Conservation (phyloP, 805 yeast species). For the Candida methanosorbosa region DNA sequence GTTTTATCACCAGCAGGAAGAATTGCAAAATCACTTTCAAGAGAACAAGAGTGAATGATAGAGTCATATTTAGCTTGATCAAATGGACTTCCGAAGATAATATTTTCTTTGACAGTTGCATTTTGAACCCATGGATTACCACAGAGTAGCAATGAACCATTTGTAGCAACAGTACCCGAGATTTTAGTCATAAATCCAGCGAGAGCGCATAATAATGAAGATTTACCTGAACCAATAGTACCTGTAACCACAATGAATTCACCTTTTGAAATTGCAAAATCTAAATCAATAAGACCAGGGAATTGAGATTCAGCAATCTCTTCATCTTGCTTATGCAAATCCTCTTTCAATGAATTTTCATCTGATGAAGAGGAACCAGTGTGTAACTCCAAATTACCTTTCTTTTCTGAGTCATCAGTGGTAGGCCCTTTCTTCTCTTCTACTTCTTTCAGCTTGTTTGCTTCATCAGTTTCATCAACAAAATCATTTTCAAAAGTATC, state of each 20-base stretch:
- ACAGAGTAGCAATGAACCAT: constrained; percentile 45
- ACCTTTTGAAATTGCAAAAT: constrained; percentile 43
- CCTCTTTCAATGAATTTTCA: constrained; percentile 8
- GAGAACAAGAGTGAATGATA: constrained; percentile 57
- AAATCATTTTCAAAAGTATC: constrained; percentile 35
- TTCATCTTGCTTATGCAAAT: constrained; percentile 12
- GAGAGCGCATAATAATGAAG: constrained; percentile 62
- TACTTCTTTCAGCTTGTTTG: constrained; percentile 22
- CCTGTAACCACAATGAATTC: constrained; percentile 70
- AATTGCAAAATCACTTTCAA: constrained; percentile 55
- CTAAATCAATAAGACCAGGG: constrained; percentile 41
- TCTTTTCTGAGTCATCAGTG: constrained; percentile 17
- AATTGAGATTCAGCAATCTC: constrained; percentile 22
- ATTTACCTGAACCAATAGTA: constrained; percentile 72
- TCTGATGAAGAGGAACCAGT: constrained; percentile 1
- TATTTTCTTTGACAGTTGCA: constrained; percentile 68
- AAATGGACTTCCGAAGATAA: constrained; percentile 49
- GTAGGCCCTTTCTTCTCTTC: constrained; percentile 13
- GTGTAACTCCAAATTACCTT: constrained; percentile 11
- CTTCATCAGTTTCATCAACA: constrained; percentile 6
- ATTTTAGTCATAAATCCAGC: constrained; percentile 60
- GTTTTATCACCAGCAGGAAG: constrained; percentile 75
- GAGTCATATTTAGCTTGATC: constrained; percentile 40
- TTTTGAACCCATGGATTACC: constrained; percentile 73
- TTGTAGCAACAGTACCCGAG: constrained; percentile 41